Evolutionary conservation across 2,329 filamentous ascomycete genomes (phyloP), one percentile per base, ranked within the genome.

Genomic region (Fusarium sacchari): DNA sequence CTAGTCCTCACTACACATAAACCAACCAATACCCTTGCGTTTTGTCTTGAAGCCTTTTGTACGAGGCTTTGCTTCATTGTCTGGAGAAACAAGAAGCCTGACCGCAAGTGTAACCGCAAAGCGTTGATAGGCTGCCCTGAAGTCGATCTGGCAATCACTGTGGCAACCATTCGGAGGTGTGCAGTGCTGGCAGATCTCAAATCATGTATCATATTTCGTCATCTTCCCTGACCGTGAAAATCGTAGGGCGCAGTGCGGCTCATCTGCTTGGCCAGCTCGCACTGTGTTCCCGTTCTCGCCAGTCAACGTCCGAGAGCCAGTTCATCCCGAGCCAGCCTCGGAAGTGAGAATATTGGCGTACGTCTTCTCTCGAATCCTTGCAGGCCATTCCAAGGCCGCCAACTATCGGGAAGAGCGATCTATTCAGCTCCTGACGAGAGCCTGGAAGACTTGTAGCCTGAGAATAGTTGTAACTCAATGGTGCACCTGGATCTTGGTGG

Each of bases 401-500:
- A 46, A 64, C 17, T 18, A 43, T 64, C 8, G 58, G 17, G 11
- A 32, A 68, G 49, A 59, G 67, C 5, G 63, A 68, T 42, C 32
- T 43, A 11, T 42, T 28, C 22, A 6, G 46, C 28, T 32, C 0
- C 12, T 18, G 28, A 5, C 11, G n/a, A 11, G 20, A 22, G 6
- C 7, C 15, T 12, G 2, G 10, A 9, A 32, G 15, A 14, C 3
- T 2, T 2, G 24, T 9, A 30, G 13, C 7, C 15, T 3, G 22
- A 37, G 39, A 3, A 32, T 26, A 62, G 22, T 32, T 22, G 22
- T 9, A 28, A 15, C 18, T 18, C 11, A 44, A 28, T 7, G 34
- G 20, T 6, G 17, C 6, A 3, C 10, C 37, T 39, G 22, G 14
- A 12, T 20, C 11, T 12, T n/a, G 3, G 7, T 20, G 11, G 30